Conservation (phyloP, 2,329 filamentous ascomycete genomes). For the Diplodia seriata region DNA sequence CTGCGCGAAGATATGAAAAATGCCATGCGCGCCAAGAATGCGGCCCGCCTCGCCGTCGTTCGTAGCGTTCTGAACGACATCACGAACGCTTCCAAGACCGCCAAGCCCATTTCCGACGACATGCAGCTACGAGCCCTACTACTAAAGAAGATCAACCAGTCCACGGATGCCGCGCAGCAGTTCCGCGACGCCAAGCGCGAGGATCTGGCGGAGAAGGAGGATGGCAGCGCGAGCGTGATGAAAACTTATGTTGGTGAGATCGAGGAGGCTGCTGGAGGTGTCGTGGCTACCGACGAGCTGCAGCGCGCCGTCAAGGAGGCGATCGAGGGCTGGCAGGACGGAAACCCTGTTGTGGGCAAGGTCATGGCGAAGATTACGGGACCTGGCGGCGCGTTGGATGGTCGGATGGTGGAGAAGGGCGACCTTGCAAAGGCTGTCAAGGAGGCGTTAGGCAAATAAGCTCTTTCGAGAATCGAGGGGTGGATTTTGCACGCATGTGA, state of each 20-base stretch:
- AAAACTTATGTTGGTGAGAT: conserved; percentile 69
- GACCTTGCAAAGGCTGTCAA: conserved; percentile 68
- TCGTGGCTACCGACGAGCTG: conserved; percentile 66
- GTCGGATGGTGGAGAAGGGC: conserved; percentile 68
- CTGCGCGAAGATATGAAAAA: conserved; percentile 56
- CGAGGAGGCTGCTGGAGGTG: conserved; percentile 47
- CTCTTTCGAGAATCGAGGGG: not conserved
- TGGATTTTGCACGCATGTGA: not conserved
- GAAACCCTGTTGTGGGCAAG: conserved; percentile 62
- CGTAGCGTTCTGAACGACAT: conserved; percentile 72
- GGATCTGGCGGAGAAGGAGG: conserved; percentile 75
- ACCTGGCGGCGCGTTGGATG: conserved; percentile 59
- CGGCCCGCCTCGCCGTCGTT: conserved; percentile 70
- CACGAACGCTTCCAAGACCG: conserved; percentile 77
- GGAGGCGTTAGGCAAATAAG: conserved; percentile 42
- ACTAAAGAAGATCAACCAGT: conserved; percentile 66
- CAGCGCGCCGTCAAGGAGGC: conserved; percentile 59
- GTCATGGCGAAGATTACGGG: conserved; percentile 65
- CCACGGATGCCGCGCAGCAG: conserved; percentile 66
- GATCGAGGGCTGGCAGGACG: conserved; percentile 55
- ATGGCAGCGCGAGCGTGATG: conserved; percentile 68
- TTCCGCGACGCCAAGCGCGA: conserved; percentile 68
- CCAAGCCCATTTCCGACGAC: conserved; percentile 72
- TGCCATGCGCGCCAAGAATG: conserved; percentile 58
- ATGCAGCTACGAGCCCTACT: conserved; percentile 72